Percentiles rank a stretch among this genome's conserved stretches.
These are phyloP conservation scores for Talaromyces thailandensis DNA, from an alignment of 495 filamentous ascomycete species.

Conservation along the genomic window DNA sequence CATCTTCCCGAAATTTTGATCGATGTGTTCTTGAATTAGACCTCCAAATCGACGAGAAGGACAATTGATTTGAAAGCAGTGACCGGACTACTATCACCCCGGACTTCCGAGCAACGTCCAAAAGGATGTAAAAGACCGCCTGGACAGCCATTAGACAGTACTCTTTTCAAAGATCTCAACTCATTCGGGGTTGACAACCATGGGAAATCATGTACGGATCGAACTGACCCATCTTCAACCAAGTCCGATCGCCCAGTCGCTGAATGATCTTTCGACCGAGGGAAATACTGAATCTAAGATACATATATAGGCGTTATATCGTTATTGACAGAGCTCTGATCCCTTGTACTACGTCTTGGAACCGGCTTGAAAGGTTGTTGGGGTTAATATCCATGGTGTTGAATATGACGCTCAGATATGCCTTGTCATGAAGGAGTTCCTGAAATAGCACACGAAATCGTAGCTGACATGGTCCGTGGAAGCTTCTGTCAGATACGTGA, in stretches of 20 bases:
- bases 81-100: no score
- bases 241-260: background rate
- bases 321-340: background rate
- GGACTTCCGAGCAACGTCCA: no score
- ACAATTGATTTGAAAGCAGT: no score
- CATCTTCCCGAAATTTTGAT: no score
- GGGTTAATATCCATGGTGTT: background rate
- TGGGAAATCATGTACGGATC: background rate
- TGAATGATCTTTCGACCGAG: background rate
- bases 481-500: background rate
- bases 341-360: background rate
- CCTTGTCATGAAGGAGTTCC: background rate
- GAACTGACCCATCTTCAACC: background rate
- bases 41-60: no score
- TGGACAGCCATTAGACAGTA: background rate
- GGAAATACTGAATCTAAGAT: background rate
- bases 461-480: background rate
- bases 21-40: no score
- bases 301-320: background rate
- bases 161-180: background rate
- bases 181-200: background rate
- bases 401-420: slow-evolving; percentile 1
- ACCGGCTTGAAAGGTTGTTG: background rate
- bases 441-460: no score
- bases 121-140: no score